These are phyloP conservation scores for Cutaneotrichosporon dermatis DNA, from an alignment of 1,284 basidiomycete genomes.

Conservation along the genomic window DNA sequence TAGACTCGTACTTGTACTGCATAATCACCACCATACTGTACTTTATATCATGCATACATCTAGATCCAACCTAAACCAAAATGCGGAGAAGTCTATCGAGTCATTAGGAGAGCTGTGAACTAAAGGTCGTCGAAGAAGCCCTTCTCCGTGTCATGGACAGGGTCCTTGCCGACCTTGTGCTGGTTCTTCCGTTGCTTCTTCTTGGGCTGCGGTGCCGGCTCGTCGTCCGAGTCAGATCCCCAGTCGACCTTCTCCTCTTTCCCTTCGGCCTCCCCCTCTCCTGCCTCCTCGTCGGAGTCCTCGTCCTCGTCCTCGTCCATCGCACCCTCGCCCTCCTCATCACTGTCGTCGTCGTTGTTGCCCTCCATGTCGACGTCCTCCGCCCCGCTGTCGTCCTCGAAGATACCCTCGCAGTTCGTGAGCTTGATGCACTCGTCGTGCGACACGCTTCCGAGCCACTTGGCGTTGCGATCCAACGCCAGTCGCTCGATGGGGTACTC, in stretches of 20 bases:
- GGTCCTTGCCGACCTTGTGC: slow-evolving; percentile 21
- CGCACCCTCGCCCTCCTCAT: slow-evolving; percentile 10
- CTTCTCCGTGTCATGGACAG: slow-evolving; percentile 51
- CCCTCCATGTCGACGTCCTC: slow-evolving; percentile 23
- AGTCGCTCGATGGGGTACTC: slow-evolving; percentile 87
- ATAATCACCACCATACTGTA: background rate
- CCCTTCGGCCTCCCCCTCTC: slow-evolving; percentile 37
- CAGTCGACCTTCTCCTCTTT: slow-evolving; percentile 34
- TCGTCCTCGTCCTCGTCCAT: slow-evolving; percentile 27
- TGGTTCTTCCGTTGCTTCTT: slow-evolving; percentile 41
- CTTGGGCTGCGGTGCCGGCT: slow-evolving; percentile 26
- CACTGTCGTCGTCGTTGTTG: slow-evolving; percentile 24
- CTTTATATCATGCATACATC: slow-evolving; percentile 5
- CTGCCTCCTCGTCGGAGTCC: slow-evolving; percentile 34
- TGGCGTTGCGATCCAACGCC: slow-evolving; percentile 57
- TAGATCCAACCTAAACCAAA: background rate
- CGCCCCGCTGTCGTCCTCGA: slow-evolving; percentile 51
- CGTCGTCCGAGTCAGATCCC: slow-evolving; percentile 10
- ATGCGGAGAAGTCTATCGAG: background rate
- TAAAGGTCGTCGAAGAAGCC: slow-evolving; percentile 67
- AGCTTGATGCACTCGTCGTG: slow-evolving; percentile 82
- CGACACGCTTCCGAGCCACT: slow-evolving; percentile 88
- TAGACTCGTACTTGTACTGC: background rate
- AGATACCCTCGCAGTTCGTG: slow-evolving; percentile 69
- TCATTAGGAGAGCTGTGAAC: background rate